Evolutionary conservation across 2,329 filamentous ascomycete species (phyloP).

Genomic region (Penicillium paneum): DNA sequence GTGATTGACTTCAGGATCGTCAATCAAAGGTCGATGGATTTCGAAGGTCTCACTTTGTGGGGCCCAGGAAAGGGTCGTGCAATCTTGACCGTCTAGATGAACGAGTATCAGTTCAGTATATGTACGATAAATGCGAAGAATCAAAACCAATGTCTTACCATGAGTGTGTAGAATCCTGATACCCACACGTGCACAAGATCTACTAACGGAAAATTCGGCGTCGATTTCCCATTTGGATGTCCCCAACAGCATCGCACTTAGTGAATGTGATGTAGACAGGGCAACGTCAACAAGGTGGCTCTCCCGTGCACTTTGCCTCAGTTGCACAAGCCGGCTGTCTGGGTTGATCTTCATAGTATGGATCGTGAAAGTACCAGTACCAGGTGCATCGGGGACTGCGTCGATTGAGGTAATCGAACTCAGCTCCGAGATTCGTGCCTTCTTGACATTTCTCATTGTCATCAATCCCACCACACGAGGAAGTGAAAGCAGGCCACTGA

Average conservation of each 20-base stretch:
- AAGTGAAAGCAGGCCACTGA: constrained; percentile 50
- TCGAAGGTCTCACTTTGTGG: constrained; percentile 41
- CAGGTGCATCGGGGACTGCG: constrained; percentile 13
- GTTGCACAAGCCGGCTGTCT: constrained; percentile 24
- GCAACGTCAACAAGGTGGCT: background rate
- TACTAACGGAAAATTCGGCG: constrained; percentile 26
- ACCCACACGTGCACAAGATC: constrained; percentile 27
- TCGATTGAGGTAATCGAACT: constrained; percentile 45
- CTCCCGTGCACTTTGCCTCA: constrained; percentile 27
- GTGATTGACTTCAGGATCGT: constrained; percentile 37
- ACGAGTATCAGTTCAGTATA: constrained; percentile 1
- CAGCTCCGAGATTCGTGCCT: constrained; percentile 38
- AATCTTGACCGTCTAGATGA: constrained; percentile 23
- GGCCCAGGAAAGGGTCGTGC: constrained; percentile 43
- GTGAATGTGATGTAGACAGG: constrained; percentile 3
- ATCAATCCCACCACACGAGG: constrained; percentile 46
- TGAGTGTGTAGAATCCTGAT: constrained; percentile 29
- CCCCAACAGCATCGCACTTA: constrained; percentile 1
- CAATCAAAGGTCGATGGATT: constrained; percentile 35
- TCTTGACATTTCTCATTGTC: constrained; percentile 37
- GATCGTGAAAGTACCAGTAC: constrained; percentile 35
- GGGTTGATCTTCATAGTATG: constrained; percentile 44
- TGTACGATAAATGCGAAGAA: background rate
- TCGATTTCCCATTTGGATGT: constrained; percentile 28
- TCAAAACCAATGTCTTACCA: constrained; percentile 8